Evolutionary conservation across 169 alveolate species (phyloP).

Genomic region (Perkinsus olseni): DNA sequence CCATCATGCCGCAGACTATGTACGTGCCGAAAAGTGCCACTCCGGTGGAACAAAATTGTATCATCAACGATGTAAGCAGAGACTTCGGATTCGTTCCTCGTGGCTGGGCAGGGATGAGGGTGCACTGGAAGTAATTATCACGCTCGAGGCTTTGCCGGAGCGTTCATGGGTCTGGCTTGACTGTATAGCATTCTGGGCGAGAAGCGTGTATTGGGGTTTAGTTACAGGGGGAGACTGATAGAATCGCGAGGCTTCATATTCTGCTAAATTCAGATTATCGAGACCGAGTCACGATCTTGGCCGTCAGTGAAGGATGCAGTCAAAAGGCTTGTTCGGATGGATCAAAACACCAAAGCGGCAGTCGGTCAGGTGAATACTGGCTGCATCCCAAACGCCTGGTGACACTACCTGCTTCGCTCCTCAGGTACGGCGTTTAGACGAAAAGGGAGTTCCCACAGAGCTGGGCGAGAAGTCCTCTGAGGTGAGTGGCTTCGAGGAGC

Average conservation of each 20-base stretch:
- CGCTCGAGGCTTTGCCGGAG: too few relatives aligned
- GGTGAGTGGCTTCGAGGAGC: neutral
- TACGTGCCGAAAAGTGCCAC: neutral
- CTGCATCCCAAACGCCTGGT: neutral
- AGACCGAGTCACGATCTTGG: neutral
- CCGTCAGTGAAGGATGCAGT: neutral
- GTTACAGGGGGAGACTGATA: neutral
- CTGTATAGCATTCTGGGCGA: too few relatives aligned
- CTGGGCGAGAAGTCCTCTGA: neutral
- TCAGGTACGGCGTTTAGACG: neutral
- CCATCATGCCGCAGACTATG: neutral
- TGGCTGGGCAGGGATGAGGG: too few relatives aligned
- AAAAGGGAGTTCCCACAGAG: neutral
- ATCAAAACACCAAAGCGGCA: neutral
- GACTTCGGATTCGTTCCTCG: too few relatives aligned
- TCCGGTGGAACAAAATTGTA: neutral
- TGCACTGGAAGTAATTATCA: too few relatives aligned
- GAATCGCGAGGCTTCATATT: neutral
- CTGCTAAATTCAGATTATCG: neutral
- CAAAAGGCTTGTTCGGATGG: neutral
- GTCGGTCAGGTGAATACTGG: neutral
- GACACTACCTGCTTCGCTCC: neutral
- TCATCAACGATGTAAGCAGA: neutral
- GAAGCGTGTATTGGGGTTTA: too few relatives aligned
- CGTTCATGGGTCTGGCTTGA: neutral